Percentiles rank a stretch among this genome's conserved stretches.
These are phyloP conservation scores for Amphirosellinia nigrospora DNA, from an alignment of 495 filamentous ascomycete species.

Conservation along the genomic window DNA sequence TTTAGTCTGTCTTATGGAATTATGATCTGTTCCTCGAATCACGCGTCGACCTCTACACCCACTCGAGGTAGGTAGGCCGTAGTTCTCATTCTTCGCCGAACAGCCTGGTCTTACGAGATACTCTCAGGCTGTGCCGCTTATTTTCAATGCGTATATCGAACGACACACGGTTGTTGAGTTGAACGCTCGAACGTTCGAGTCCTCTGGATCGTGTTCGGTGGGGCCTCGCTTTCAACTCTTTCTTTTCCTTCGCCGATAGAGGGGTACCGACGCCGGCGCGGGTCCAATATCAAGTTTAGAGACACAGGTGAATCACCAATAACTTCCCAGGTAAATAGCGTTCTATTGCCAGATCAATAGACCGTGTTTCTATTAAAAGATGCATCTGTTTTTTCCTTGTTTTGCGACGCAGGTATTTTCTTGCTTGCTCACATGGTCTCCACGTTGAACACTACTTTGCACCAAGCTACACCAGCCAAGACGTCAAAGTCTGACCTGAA, in stretches of 20 bases:
- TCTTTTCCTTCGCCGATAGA: neutral
- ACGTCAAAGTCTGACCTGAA: neutral
- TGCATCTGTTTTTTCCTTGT: neutral
- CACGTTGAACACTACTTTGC: neutral
- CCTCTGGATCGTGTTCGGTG: neutral
- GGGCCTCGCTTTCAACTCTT: neutral
- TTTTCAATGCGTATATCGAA: too few species aligned
- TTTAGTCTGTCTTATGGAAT: neutral
- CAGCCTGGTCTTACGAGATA: slow-evolving; percentile 3
- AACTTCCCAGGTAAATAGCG: neutral
- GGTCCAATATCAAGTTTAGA: neutral
- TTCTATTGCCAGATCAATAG: neutral
- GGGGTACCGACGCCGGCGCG: neutral
- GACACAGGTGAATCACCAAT: neutral
- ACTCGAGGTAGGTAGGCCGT: neutral
- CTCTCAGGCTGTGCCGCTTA: neutral
- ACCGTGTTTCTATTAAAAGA: slow-evolving; percentile 12
- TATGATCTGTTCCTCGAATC: neutral
- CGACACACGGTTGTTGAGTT: neutral
- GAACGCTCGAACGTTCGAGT: neutral
- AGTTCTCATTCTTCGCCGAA: neutral
- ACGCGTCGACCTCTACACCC: neutral
- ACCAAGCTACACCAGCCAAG: neutral
- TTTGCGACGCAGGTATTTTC: neutral
- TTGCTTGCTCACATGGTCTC: slow-evolving; percentile 12